Base-by-base conservation (phyloP, 1,139 yeast genomes). In the Saccharomyces hybrid region DNA sequence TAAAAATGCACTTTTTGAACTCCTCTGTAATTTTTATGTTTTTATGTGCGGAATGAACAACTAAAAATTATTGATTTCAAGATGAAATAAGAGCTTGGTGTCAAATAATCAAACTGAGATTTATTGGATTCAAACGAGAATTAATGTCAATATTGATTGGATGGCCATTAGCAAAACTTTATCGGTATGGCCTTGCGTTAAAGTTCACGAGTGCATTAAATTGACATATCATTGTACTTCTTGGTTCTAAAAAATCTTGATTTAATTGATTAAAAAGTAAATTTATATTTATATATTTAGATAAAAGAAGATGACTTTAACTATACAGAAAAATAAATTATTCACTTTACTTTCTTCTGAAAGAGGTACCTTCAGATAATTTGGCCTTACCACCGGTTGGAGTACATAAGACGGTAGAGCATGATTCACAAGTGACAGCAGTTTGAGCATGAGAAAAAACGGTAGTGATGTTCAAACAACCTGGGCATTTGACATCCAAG, bases 331-430 rank as follows among this genome's bases (percentile, higher is more conserved):
- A 50, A 50, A 50, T 27, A 38, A 38, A 38, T 16, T 38, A 52
- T 24, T 24, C 26, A 24, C 34, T 73, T 84, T 90, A 93, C 88
- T 93, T 93, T 82, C 88, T 88, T 86, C 99, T 90, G 95, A 89
- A 93, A 73, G 99, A 93, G 75, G 95, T 87, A 76, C 99, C 99
- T 82, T 93, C 99, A 70, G 98, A 88, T 78, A 93, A 86, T 81
- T 88, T 90, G 74, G 98, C 97, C 85, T 93, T 93, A 83, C 99
- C 99, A 83, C 99, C 99, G 67, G 98, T 89, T 75, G 99, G 99
- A 75, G 95, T 88, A 81, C 98, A 91, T 75, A 93, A 88, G 66
- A 93, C 97, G 68, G 96, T 91, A 71, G 98, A 87, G 80, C 99
- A 93, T 65, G 95, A 85, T 74, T 95, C 98, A 83, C 99, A 93